Conservation (phyloP, 2,329 filamentous ascomycete species). For the Dactylellina sp. region DNA sequence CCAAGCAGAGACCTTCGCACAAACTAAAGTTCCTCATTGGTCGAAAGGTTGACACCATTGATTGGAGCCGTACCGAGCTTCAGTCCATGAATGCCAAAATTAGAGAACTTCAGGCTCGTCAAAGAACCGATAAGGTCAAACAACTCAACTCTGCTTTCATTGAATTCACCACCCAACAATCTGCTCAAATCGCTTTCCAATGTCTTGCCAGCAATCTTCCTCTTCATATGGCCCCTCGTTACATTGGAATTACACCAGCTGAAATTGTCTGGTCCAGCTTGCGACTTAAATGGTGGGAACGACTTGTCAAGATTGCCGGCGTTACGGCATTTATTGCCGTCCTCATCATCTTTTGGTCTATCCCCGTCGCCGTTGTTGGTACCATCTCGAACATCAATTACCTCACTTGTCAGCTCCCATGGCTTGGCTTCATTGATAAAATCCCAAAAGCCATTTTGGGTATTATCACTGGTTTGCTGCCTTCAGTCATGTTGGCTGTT, state of each 20-base stretch:
- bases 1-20: slow-evolving; percentile 81
- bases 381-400: slow-evolving; percentile 84
- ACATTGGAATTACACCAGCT: slow-evolving; percentile 81
- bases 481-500: slow-evolving; percentile 80
- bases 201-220: slow-evolving; percentile 87
- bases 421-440: slow-evolving; percentile 78
- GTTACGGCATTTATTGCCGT: slow-evolving; percentile 78
- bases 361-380: slow-evolving; percentile 82
- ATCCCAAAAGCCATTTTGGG: slow-evolving; percentile 80
- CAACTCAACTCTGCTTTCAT: slow-evolving; percentile 85
- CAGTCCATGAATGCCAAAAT: slow-evolving; percentile 79
- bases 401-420: slow-evolving; percentile 73
- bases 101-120: slow-evolving; percentile 74
- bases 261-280: slow-evolving; percentile 92
- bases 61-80: slow-evolving; percentile 84
- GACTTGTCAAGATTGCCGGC: slow-evolving; percentile 76
- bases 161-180: slow-evolving; percentile 84
- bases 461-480: slow-evolving; percentile 85
- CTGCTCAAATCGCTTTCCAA: slow-evolving; percentile 88
- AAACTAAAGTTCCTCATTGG: slow-evolving; percentile 78
- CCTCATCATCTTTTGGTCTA: slow-evolving; percentile 87
- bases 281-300: slow-evolving; percentile 86
- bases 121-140: slow-evolving; percentile 74
- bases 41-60: slow-evolving; percentile 93
- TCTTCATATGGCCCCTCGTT: slow-evolving; percentile 85